Evolutionary conservation across 176 grass and related monocot genomes (phyloP), one percentile per base, ranked within the genome.

Genomic region (Oryza meridionalis): DNA sequence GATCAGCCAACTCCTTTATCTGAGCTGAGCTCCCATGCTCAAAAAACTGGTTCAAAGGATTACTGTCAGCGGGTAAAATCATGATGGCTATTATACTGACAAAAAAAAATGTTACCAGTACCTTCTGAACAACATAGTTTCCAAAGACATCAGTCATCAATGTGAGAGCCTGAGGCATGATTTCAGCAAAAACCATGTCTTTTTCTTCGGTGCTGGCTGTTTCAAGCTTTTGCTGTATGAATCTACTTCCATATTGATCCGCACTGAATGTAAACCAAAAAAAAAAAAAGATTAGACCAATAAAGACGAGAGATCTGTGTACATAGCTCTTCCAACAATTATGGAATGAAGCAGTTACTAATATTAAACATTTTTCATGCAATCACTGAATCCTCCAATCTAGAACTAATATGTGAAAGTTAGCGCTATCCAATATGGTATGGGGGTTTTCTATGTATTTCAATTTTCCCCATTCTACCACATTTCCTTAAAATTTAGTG

Each of bases 81-180:
- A 72, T 9, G 76, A 84, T 47, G 38, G 37, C n/a, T 43, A 67
- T 9, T 24, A 42, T 16, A 1, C 43, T n/a, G 33, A 82, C 6
- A 58, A 58, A 58, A 21, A 55, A 35, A 15, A 81, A 7, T 13
- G 62, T 43, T 31, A 5, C 22, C 40, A 8, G 3, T 87, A 97
- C 94, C 94, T 97, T 97, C 65, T 94, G 94, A 59, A 97, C 91
- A 69, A 97, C 94, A 88, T 97, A 97, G 76, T 97, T 97, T 82
- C 94, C 94, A 61, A 97, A 97, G 61, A 97, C 94, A 84, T 97
- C 94, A 68, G 94, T 97, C 91, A 97, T 91, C 47, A 94, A 83
- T 81, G 73, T 90, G 65, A 97, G 81, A 53, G 91, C 89, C 49
- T 90, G 89, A 75, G 94, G 91, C 91, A 97, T 92, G 38, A 97